phyloP scores from a whole-genome alignment of 371 early-diverging fungal species.

The Batkoa obscura region DNA sequence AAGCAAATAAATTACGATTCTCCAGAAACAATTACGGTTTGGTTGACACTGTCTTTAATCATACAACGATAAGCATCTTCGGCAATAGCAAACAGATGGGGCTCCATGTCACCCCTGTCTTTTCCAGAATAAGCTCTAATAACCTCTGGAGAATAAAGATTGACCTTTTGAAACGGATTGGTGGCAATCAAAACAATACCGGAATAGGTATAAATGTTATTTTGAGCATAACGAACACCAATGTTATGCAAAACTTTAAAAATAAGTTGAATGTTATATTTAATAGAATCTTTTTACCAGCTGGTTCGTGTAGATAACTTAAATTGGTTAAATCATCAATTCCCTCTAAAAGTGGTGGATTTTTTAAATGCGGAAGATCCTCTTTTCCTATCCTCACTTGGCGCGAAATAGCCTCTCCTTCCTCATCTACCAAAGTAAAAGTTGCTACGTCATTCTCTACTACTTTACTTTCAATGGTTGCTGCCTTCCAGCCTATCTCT shows the following conservation, averaged over 20 bases:
- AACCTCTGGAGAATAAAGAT: constrained; percentile 71
- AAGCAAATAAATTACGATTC: constrained; percentile 51
- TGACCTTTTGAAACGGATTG: constrained; percentile 89
- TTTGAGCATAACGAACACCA: constrained; percentile 62
- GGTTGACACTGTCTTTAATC: constrained; percentile 78
- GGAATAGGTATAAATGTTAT: constrained; percentile 96
- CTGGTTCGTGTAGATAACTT: constrained; percentile 79
- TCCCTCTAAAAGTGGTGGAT: constrained; percentile 72
- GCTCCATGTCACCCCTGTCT: constrained; percentile 84
- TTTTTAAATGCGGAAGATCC: constrained; percentile 69
- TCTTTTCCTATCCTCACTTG: constrained; percentile 14
- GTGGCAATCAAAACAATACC: constrained; percentile 96
- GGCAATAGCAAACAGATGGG: constrained; percentile 97
- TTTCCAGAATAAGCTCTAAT: constrained; percentile 86
- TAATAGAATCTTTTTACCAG: constrained; percentile 27
- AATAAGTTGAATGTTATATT: not conserved
- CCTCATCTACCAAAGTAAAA: constrained; percentile 41
- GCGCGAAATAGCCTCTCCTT: constrained; percentile 22
- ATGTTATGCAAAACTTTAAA: constrained; percentile 69
- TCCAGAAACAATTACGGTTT: constrained; percentile 97
- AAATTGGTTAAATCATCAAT: constrained; percentile 82
- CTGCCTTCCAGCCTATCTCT: constrained; percentile 4
- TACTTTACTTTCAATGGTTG: not conserved
- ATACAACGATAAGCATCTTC: constrained; percentile 93
- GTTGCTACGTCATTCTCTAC: constrained; percentile 21